Evolutionary conservation across 331 rosid genomes (phyloP).

Genomic region (Phaseolus coccineus): DNA sequence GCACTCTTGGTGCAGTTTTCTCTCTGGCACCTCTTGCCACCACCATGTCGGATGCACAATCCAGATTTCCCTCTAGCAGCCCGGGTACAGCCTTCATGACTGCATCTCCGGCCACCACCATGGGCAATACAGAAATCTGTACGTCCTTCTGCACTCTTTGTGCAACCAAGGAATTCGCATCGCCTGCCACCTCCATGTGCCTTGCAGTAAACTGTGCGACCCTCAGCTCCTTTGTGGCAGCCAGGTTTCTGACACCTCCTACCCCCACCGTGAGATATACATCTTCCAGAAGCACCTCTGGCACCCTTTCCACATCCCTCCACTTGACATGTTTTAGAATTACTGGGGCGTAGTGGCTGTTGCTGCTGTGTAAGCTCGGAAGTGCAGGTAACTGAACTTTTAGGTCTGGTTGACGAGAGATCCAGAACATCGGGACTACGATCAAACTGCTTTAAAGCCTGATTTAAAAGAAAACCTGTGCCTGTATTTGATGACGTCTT

Average conservation of each 20-base stretch:
- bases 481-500: conserved; percentile 45
- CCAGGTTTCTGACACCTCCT: conserved; percentile 91
- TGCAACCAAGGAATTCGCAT: conserved; percentile 90
- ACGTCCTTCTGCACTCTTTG: conserved; percentile 99
- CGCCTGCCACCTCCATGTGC: conserved; percentile 98
- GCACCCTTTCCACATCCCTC: conserved; percentile 98
- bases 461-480: conserved; percentile 52
- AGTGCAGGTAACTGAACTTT: conserved; percentile 81
- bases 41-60: conserved; percentile 93
- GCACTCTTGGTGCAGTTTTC: conserved; percentile 96
- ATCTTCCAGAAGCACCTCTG: conserved; percentile 93
- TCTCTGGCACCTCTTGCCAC: conserved; percentile 93
- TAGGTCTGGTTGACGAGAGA: conserved; percentile 63
- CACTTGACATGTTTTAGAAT: conserved; percentile 80
- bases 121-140: conserved; percentile 96
- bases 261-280: conserved; percentile 97
- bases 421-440: conserved; percentile 53
- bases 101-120: conserved; percentile 97
- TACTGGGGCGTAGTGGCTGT: conserved; percentile 55
- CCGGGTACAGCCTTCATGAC: conserved; percentile 79
- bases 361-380: conserved; percentile 71
- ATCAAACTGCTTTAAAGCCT: conserved; percentile 55
- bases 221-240: conserved; percentile 98
- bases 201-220: conserved; percentile 94
- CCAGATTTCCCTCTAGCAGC: conserved; percentile 98